A percentile compares a stretch with the other conserved stretches of the same genome.
Conservation (phyloP, 2,329 filamentous ascomycete genomes). For the Fusarium anthophilum region DNA sequence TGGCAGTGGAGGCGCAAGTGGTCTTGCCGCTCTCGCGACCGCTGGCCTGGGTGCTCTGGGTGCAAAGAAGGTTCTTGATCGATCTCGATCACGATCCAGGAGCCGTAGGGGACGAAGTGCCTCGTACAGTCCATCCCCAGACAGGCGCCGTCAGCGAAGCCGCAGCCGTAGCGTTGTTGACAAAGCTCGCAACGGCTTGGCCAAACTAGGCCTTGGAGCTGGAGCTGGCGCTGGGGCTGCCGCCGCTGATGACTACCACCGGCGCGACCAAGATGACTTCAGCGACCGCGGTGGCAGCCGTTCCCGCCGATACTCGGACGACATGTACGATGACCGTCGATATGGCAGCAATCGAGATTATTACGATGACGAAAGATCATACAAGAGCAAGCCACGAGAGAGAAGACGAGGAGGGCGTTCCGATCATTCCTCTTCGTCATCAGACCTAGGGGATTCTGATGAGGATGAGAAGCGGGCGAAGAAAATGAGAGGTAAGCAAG, state of each 20-base stretch:
- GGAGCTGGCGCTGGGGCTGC: constrained; percentile 48
- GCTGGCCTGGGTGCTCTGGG: constrained; percentile 69
- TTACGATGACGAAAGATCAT: constrained; percentile 58
- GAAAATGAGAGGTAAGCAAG: constrained; percentile 71
- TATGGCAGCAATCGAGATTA: constrained; percentile 53
- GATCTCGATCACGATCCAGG: constrained; percentile 64
- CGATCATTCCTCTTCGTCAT: constrained; percentile 60
- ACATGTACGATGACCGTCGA: constrained; percentile 57
- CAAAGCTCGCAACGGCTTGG: constrained; percentile 67
- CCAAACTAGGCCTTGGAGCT: constrained; percentile 68
- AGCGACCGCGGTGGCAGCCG: constrained; percentile 54
- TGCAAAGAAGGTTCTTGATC: constrained; percentile 67
- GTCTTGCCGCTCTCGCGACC: constrained; percentile 71
- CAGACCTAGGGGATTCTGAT: constrained; percentile 66
- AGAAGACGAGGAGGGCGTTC: constrained; percentile 53
- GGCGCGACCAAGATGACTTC: constrained; percentile 57
- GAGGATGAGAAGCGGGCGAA: constrained; percentile 63
- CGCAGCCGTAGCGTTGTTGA: constrained; percentile 74
- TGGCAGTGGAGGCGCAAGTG: constrained; percentile 53
- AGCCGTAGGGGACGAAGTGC: constrained; percentile 64
- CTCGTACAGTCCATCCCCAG: constrained; percentile 55
- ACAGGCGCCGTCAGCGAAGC: constrained; percentile 57
- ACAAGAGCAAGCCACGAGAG: constrained; percentile 53
- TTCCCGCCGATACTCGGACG: constrained; percentile 53
- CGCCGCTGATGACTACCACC: constrained; percentile 50